Percentiles rank a stretch among this genome's conserved stretches.
Conservation (phyloP, 1,284 basidiomycete species). For the Fomitopsis palustris region DNA sequence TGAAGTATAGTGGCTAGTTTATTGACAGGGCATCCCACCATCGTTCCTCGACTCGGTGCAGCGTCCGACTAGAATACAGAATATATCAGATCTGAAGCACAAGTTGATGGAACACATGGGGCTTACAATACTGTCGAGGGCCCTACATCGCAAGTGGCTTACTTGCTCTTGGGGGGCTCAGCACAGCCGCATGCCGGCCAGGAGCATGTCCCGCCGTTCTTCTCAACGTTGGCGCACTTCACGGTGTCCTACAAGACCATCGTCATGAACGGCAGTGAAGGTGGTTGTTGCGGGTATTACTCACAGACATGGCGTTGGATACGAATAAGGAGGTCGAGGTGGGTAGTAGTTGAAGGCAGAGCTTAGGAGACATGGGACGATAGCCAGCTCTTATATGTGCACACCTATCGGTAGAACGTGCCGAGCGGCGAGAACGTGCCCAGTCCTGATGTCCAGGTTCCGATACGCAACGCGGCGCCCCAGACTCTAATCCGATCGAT, state of each 20-base stretch:
- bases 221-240: background rate
- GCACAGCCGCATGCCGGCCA: constrained; percentile 1
- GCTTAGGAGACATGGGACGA: background rate
- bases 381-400: background rate
- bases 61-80: background rate
- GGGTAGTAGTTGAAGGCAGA: background rate
- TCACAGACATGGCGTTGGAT: constrained; percentile 2
- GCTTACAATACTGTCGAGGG: background rate
- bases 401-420: background rate
- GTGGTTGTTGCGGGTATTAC: background rate
- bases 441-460: background rate
- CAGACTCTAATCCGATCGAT: background rate
- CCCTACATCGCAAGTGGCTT: background rate
- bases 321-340: background rate
- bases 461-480: background rate
- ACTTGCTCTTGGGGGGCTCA: constrained; percentile 2
- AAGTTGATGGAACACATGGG: background rate
- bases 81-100: background rate
- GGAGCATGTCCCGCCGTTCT: background rate
- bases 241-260: background rate
- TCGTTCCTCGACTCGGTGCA: no score
- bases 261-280: background rate
- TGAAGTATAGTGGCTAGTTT: no score
- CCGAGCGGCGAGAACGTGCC: background rate
- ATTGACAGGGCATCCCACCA: no score